Base-by-base conservation (phyloP, 257 asterid genomes). In the Coffea eugenioides region DNA sequence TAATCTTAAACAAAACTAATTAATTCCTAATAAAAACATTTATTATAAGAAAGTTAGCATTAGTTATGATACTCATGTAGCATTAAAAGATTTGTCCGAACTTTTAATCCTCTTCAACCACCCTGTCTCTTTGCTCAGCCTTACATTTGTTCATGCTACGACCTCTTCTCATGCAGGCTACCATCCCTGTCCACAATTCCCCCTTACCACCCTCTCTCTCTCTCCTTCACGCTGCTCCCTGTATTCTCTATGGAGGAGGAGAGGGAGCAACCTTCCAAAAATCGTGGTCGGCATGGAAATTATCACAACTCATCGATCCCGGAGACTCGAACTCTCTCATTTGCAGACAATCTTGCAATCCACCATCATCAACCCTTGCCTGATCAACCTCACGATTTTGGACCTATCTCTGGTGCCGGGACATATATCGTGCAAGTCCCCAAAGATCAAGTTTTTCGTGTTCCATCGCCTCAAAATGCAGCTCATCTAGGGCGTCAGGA, bases 361-460 rank as follows among this genome's bases (percentile, higher is more conserved):
- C 54, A 46, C 54, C 54, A n/a, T 64, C 49, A 8, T 23, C 36
- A 52, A 52, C 18, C 23, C n/a, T 1, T 27, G 4, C 80, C 74
- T 65, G 62, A 56, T 56, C 62, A 9, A 66, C 6, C 56, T 31
- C 49, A 70, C 8, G 27, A 46, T 27, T 36, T 18, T 45, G 74
- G 34, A 27, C 79, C 79, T 1, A 9, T 5, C 14, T 76, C 74
- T 27, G 69, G 62, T n/a, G 16, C 86, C 0, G 82, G 89, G 31
- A 88, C 89, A 1, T 88, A 86, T 16, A 75, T 86, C 8, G 87
- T 88, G 9, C 92, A 83, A 80, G 85, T 86, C 45, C 90, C 88
- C 0, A 87, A 84, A 54, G 86, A 88, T 81, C 89, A 83, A 82
- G 83, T 88, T 48, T 87, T 80, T 61, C 85, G 90, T 3, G 73